Evolutionary conservation across 306 rosid genomes (phyloP), one percentile per base, ranked within the genome.

Genomic region (Spatholobus suberectus): DNA sequence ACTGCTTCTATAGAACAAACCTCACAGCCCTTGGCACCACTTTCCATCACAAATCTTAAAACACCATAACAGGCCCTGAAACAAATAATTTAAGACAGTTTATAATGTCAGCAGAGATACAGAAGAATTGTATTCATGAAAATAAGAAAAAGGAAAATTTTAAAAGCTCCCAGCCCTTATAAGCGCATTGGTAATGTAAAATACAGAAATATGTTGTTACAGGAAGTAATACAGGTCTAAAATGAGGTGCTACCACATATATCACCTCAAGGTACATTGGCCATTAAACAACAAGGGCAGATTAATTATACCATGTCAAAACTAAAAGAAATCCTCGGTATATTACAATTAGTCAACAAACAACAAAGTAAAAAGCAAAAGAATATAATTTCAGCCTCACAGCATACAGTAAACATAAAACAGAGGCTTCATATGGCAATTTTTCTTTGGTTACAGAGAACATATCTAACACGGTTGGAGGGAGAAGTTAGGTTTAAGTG

Each of bases 1-100:
- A 35, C 4, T 27, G 41, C 41, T 43, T 1, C 24, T 2, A 14
- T 8, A 44, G 5, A 14, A 71, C 61, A 26, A 27, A 71, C 76
- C 76, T 71, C 61, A 2, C 76, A 71, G 1, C 76, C 76, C 23
- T 71, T 71, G 43, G 61, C 76, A 27, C 61, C 76, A 8, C 61
- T 71, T 17, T 71, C 76, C 76, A 71, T 71, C 21, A 47, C 76
- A 71, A 71, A 71, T 46, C 76, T 46, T 15, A 71, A 47, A 71
- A 71, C 61, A 46, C 76, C 61, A 71, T 47, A 71, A 8, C 61
- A 71, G 12, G 76, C 61, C 61, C 76, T 71, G 76, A 46, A 71
- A 71, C 0, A 70, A 12, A 14, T 1, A 71, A 8, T 7, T 12
- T 0, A 46, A 70, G 6, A 21, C 1, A 41, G 37, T 2, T 38